Base-by-base conservation (phyloP, 805 yeast species). In the Candida anglica region DNA sequence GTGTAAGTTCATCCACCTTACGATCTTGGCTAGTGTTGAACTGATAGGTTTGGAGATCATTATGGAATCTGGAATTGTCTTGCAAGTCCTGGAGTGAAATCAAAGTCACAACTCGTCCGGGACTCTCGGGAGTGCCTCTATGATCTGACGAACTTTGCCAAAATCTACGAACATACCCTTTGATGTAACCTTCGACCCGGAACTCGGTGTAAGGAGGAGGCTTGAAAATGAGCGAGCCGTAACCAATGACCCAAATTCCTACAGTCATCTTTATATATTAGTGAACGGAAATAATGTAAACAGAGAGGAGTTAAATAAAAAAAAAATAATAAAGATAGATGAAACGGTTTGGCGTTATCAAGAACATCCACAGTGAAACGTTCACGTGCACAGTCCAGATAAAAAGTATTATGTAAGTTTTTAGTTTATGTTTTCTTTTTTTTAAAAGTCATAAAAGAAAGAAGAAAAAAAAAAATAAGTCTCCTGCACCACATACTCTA, bases 121-220 rank as follows among this genome's bases (percentile, higher is more conserved):
- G 95, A n/a, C 60, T 53, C 37, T 76, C 85, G 0, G 86, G 87
- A 0, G 94, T 83, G 1, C 97, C 97, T 34, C 97, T 62, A 56
- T 91, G 96, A 54, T 89, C 97, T 16, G 81, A 77, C 8, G 93
- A 81, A 22, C 86, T 74, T 56, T 89, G 97, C 96, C 96, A 89
- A 52, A 89, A 89, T 28, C 96, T 62, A 15, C 98, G 69, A 1
- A 81, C 75, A 45, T 66, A 87, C 2, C 96, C 96, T 33, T 68
- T 66, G 16, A 89, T 67, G 30, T 79, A 74, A 0, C 96, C 96
- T 0, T 87, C 79, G 7, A 84, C 70, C 24, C 77, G 60, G 47
- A 71, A 66, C 30, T 75, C 66, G 40, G 75, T 72, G 44, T 73
- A 71, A 11, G 91, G 89, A 0, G 96, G 97, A 0, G 96, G 96